Conservation (phyloP, 2,329 filamentous ascomycete genomes). For the Colletotrichum siamense region DNA sequence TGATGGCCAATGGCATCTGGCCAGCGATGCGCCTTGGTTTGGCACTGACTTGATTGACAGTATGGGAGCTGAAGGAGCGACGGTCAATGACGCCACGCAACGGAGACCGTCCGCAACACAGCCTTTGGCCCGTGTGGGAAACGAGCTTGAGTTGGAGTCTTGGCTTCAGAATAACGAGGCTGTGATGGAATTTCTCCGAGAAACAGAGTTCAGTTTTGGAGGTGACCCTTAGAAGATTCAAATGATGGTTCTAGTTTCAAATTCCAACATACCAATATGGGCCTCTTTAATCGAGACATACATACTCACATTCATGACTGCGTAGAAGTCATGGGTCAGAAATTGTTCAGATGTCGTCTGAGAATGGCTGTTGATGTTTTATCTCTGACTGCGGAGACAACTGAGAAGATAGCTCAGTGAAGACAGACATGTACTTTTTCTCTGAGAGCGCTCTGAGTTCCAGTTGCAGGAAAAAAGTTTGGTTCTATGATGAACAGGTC, state of each 20-base stretch:
- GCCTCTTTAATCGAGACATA: too few relatives aligned
- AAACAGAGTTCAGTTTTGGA: background rate
- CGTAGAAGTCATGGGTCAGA: too few relatives aligned
- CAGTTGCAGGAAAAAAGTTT: too few relatives aligned
- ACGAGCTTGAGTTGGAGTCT: slow-evolving; percentile 39
- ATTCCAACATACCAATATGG: background rate
- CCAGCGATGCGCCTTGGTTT: background rate
- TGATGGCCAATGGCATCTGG: background rate
- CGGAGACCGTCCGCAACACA: slow-evolving; percentile 1
- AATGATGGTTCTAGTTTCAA: fast-evolving
- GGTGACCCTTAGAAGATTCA: background rate
- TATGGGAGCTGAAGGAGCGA: background rate
- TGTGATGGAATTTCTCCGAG: slow-evolving; percentile 40
- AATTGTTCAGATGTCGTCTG: too few relatives aligned
- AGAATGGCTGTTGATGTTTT: too few relatives aligned
- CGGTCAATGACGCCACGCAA: background rate
- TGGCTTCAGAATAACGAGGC: slow-evolving; percentile 44
- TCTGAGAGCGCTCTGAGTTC: too few relatives aligned
- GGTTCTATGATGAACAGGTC: too few relatives aligned
- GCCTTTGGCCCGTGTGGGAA: slow-evolving; percentile 39
- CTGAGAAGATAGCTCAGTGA: too few relatives aligned
- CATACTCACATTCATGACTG: fast-evolving
- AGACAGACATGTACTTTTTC: too few relatives aligned
- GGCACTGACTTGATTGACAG: background rate
- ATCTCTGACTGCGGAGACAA: too few relatives aligned